These are phyloP conservation scores for Backusella liffmaniae DNA, from an alignment of 192 early-diverging fungal genomes.

Conservation along the genomic window DNA sequence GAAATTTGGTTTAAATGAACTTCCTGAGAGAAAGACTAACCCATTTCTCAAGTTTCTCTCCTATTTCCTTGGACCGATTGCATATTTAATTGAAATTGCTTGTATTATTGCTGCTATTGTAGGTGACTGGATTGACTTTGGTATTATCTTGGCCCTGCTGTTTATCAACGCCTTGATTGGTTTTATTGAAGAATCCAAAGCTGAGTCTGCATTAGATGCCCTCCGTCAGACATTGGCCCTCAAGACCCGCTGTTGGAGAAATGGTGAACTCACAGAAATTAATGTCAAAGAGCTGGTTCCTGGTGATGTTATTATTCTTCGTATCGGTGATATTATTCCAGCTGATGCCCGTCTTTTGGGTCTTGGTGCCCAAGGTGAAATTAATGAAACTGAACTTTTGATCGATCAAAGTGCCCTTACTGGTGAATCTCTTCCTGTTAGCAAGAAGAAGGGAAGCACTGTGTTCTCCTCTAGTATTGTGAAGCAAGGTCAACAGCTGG, in stretches of 20 bases:
- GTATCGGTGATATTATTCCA: conserved; percentile 91
- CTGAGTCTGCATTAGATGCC: conserved; percentile 91
- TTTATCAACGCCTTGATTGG: conserved; percentile 91
- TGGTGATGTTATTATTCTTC: conserved; percentile 80
- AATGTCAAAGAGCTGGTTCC: conserved; percentile 75
- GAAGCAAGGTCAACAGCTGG: conserved; percentile 91
- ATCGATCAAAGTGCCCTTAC: conserved; percentile 91
- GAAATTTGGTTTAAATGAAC: conserved; percentile 79
- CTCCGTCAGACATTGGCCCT: conserved; percentile 92
- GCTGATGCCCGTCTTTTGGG: conserved; percentile 80
- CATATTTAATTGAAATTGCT: conserved; percentile 87
- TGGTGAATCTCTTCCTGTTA: conserved; percentile 86
- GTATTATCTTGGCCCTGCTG: conserved; percentile 79
- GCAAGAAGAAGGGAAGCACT: conserved; percentile 73
- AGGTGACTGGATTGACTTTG: conserved; percentile 77
- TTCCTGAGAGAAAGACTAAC: conserved; percentile 79
- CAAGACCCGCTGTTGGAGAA: conserved; percentile 79
- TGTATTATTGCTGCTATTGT: conserved; percentile 72
- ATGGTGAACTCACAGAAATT: conserved; percentile 69
- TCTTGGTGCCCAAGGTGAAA: conserved; percentile 66
- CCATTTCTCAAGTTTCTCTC: conserved; percentile 79
- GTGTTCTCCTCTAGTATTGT: conserved; percentile 88
- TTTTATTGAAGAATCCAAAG: conserved; percentile 91
- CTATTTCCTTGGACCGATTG: conserved; percentile 81
- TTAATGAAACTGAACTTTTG: conserved; percentile 66